Conservation (phyloP, 768 basidiomycete genomes). For the Mycena capillaripes region DNA sequence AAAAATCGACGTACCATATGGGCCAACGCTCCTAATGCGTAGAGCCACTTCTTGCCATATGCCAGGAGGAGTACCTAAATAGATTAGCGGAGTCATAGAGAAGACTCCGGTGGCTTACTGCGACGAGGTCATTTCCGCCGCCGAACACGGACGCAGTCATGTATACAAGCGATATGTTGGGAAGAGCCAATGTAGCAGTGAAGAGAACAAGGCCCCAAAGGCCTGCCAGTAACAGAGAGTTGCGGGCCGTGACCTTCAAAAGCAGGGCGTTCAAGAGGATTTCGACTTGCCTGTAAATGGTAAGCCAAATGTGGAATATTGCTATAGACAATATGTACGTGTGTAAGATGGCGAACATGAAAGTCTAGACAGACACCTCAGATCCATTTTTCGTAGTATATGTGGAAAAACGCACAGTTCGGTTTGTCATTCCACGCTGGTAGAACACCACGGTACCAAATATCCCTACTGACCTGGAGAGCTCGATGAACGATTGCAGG, state of each 20-base stretch:
- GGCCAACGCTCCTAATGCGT: slow-evolving; percentile 19
- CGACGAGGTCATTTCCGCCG: slow-evolving; percentile 27
- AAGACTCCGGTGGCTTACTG: slow-evolving; percentile 2
- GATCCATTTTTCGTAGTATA: background rate
- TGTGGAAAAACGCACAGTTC: slow-evolving; percentile 13
- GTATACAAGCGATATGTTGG: slow-evolving; percentile 27
- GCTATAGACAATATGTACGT: slow-evolving; percentile 15
- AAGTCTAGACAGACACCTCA: slow-evolving; percentile 5
- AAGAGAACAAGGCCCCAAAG: slow-evolving; percentile 26
- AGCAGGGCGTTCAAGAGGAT: slow-evolving; percentile 22
- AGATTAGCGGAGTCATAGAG: slow-evolving; percentile 13
- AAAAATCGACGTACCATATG: slow-evolving; percentile 20
- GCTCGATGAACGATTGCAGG: background rate
- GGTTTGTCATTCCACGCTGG: slow-evolving; percentile 29
- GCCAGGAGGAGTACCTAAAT: slow-evolving; percentile 23
- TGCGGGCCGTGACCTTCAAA: slow-evolving; percentile 20
- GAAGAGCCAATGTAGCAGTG: slow-evolving; percentile 25
- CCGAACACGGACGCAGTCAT: slow-evolving; percentile 22
- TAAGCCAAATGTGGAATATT: background rate
- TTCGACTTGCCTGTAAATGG: slow-evolving; percentile 26
- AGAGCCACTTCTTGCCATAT: slow-evolving; percentile 31
- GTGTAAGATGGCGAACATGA: slow-evolving; percentile 23
- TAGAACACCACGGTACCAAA: slow-evolving; percentile 28
- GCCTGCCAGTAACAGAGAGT: slow-evolving; percentile 19
- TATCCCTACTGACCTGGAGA: slow-evolving; percentile 27